phyloP scores from a whole-genome alignment of 345 rosid genomes.

The Salix arbutifolia region DNA sequence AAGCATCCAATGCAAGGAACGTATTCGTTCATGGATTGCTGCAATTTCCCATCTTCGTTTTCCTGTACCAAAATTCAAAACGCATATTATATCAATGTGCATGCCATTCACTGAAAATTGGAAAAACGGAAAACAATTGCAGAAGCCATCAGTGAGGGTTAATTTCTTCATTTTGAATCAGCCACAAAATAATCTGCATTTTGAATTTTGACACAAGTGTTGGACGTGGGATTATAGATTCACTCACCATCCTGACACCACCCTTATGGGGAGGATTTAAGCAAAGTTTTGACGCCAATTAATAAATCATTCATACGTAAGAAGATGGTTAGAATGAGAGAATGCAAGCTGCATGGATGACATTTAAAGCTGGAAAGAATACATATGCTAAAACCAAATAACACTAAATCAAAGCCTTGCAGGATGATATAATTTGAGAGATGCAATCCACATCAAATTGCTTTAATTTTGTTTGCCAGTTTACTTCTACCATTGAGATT shows the following conservation, averaged over 20 bases:
- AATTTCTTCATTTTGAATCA: no score
- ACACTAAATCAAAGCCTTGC: not conserved
- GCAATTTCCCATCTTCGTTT: slow-evolving; percentile 18
- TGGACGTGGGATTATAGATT: not conserved
- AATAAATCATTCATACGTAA: not conserved
- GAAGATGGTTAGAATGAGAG: not conserved
- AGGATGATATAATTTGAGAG: no score
- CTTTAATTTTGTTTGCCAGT: no score
- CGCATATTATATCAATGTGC: no score
- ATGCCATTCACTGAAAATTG: not conserved
- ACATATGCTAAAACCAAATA: not conserved
- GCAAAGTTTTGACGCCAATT: not conserved
- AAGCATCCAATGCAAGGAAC: slow-evolving; percentile 19
- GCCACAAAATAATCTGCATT: not conserved
- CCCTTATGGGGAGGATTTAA: not conserved
- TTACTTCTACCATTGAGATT: no score
- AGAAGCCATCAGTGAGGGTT: not conserved
- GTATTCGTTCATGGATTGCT: slow-evolving; percentile 13
- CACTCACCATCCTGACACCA: not conserved
- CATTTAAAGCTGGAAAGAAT: not conserved
- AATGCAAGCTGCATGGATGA: not conserved
- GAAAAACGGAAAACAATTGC: not conserved
- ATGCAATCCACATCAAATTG: no score
- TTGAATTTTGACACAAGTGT: not conserved
- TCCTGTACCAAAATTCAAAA: slow-evolving; percentile 32